Conservation (phyloP, 2,329 filamentous ascomycete genomes). For the Ilyonectria mors-panacis region DNA sequence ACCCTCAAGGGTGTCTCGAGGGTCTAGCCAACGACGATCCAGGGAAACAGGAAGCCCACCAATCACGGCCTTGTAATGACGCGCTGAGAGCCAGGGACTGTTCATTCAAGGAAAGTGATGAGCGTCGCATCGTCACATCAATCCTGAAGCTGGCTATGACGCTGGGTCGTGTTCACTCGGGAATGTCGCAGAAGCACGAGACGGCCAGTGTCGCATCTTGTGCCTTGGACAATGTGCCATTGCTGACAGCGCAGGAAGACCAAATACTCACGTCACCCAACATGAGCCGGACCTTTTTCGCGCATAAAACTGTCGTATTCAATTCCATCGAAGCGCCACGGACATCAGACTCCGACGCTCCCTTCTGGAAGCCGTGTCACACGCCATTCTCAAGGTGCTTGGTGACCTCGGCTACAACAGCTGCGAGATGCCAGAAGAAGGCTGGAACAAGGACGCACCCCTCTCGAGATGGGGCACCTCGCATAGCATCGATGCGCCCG, state of each 20-base stretch:
- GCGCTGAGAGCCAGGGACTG: constrained; percentile 4
- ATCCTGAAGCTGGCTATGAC: constrained; percentile 22
- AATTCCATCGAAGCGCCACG: neutral
- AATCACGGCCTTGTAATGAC: constrained; percentile 24
- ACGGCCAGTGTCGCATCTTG: neutral
- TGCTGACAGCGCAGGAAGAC: neutral
- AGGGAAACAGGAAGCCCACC: neutral
- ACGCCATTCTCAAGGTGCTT: neutral
- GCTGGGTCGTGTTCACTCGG: neutral
- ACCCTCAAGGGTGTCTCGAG: constrained; percentile 9
- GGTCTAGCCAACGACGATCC: neutral
- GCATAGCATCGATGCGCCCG: neutral
- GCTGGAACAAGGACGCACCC: neutral
- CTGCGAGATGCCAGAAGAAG: neutral
- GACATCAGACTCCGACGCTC: no score
- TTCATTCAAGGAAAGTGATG: constrained; percentile 14
- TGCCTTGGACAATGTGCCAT: neutral
- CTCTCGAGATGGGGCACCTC: neutral
- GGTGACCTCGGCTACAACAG: neutral
- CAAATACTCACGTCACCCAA: neutral
- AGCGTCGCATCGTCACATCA: neutral
- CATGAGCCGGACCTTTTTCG: neutral
- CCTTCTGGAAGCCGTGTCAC: neutral
- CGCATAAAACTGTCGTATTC: neutral
- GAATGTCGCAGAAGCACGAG: neutral